These are phyloP conservation scores for Geotrichum klebahnii DNA, from an alignment of 1,139 yeast genomes.

Conservation along the genomic window DNA sequence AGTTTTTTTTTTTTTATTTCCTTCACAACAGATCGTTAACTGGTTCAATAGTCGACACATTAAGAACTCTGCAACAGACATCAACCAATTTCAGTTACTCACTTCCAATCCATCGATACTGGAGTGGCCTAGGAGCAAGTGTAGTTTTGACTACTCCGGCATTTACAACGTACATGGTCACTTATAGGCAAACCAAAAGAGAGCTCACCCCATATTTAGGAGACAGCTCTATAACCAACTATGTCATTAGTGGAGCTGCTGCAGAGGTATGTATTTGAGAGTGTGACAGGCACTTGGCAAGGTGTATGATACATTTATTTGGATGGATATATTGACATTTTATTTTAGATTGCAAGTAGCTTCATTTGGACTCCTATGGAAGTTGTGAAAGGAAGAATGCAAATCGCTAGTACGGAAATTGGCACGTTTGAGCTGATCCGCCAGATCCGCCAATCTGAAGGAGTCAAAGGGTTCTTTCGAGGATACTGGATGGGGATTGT, in stretches of 20 bases:
- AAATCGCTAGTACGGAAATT: slow-evolving; percentile 33
- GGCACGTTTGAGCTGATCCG: slow-evolving; percentile 30
- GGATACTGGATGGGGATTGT: slow-evolving; percentile 46
- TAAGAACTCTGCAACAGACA: slow-evolving; percentile 43
- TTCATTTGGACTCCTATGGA: slow-evolving; percentile 48
- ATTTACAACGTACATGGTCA: slow-evolving; percentile 43
- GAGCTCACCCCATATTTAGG: slow-evolving; percentile 41
- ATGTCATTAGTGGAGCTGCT: slow-evolving; percentile 39
- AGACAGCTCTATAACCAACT: slow-evolving; percentile 38
- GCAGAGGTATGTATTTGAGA: slow-evolving; percentile 38
- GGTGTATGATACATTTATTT: background rate
- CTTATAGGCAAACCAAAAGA: slow-evolving; percentile 42
- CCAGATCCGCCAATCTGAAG: slow-evolving; percentile 38
- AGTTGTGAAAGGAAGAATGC: slow-evolving; percentile 45
- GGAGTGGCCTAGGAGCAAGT: slow-evolving; percentile 43
- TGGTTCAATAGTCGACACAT: slow-evolving; percentile 36
- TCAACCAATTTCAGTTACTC: slow-evolving; percentile 38
- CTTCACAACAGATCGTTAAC: background rate
- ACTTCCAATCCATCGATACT: slow-evolving; percentile 41
- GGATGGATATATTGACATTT: background rate
- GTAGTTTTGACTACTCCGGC: slow-evolving; percentile 45
- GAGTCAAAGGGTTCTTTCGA: slow-evolving; percentile 41
- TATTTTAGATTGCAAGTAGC: slow-evolving; percentile 36
- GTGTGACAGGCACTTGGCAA: no score
- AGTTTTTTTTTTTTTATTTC: background rate